Evolutionary conservation across 495 filamentous ascomycete genomes (phyloP), one percentile per base, ranked within the genome.

Genomic region (Pyrenopolyporus hunteri): DNA sequence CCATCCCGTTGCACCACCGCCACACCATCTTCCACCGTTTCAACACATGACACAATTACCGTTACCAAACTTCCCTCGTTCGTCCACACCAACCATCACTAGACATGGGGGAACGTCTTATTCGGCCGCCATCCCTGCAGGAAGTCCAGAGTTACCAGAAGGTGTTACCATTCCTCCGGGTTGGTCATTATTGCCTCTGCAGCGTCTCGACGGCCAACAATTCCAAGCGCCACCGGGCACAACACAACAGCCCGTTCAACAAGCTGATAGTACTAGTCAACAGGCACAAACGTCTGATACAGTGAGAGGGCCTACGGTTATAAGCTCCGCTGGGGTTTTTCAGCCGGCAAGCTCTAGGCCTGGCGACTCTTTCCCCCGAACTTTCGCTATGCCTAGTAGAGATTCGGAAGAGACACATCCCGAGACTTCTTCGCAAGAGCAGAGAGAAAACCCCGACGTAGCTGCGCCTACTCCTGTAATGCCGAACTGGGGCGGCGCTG

Each of bases 131-230:
- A 79, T 92, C 51, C 78, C 80, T 17, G 73, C 88, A 10, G 89
- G 87, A 14, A 87, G 90, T 67, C 69, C 83, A 17, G 84, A 88
- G 35, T 76, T 93, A 14, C 90, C 90, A 2, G 82, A 86, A 32
- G 90, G 91, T 6, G 76, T 93, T 10, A 82, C 74, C 9, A 83
- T 95, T 23, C 91, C 91, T 1, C 77, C 82, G 33, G 90, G 90
- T 5, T 95, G 90, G 90, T 86, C 84, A 17, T 70, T 95, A 22
- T 74, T 89, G 26, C 89, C 89, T 47, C 78, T 92, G 8, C 81
- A 88, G 32, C 78, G 87, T 11, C 50, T 84, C 13, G 78, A 82
- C n/a, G 74, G 73, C 9, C 72, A 64, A 23, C 40, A 59, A 22
- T 29, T 56, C 25, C 63, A 68, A 31, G 25, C 59, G 9, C 66